phyloP scores from a whole-genome alignment of 2,329 filamentous ascomycete genomes.

The Paracamarosporium sp. region DNA sequence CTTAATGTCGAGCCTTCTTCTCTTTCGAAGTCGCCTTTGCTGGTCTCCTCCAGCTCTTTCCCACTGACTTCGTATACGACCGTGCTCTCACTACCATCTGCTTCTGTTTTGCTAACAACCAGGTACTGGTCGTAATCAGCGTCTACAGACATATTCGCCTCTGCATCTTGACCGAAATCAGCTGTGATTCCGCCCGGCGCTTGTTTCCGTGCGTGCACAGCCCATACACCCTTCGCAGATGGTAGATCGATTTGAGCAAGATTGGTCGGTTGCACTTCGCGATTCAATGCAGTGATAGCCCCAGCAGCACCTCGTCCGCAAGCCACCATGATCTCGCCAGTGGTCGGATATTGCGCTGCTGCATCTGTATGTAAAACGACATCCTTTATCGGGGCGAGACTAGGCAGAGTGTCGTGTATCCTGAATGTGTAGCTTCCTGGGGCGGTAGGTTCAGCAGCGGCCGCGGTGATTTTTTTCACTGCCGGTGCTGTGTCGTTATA shows the following conservation, averaged over 20 bases:
- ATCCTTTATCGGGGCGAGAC: slow-evolving; percentile 79
- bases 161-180: slow-evolving; percentile 52
- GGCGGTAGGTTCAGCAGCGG: slow-evolving; percentile 52
- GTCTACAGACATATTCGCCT: slow-evolving; percentile 51
- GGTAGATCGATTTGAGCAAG: slow-evolving; percentile 75
- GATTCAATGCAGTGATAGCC: slow-evolving; percentile 77
- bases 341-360: slow-evolving; percentile 28
- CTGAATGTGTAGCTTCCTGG: slow-evolving; percentile 74
- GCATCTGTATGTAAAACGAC: slow-evolving; percentile 67
- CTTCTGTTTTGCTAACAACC: slow-evolving; percentile 75
- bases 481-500: slow-evolving; percentile 65
- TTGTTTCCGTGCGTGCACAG: slow-evolving; percentile 73
- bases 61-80: slow-evolving; percentile 79
- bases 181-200: slow-evolving; percentile 64
- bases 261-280: slow-evolving; percentile 76
- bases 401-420: slow-evolving; percentile 77
- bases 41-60: slow-evolving; percentile 75
- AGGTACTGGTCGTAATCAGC: slow-evolving; percentile 78
- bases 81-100: slow-evolving; percentile 74
- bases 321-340: slow-evolving; percentile 62
- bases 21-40: slow-evolving; percentile 88
- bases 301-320: slow-evolving; percentile 71
- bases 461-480: slow-evolving; percentile 48
- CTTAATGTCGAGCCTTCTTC: slow-evolving; percentile 87
- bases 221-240: slow-evolving; percentile 80